Conservation (phyloP, 768 basidiomycete genomes). For the Termitomyces sp. region DNA sequence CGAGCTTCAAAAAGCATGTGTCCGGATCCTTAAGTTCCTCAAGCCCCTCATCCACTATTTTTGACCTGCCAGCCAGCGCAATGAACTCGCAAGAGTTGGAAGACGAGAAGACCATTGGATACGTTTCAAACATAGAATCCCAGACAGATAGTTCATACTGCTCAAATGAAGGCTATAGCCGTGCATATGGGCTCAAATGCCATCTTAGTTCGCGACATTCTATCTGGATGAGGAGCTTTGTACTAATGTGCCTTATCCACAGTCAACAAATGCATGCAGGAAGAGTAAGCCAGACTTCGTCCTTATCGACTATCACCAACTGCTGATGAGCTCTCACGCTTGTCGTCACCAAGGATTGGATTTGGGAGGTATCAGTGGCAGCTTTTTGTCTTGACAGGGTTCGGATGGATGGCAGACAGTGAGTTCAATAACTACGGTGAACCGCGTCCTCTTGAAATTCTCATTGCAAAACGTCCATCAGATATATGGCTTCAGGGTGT, state of each 20-base stretch:
- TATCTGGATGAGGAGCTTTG: neutral
- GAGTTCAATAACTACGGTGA: constrained; percentile 6
- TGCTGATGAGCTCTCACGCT: neutral
- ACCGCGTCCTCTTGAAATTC: neutral
- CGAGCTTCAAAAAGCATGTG: too few relatives aligned
- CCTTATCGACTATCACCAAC: neutral
- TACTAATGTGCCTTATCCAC: neutral
- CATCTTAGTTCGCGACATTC: constrained; percentile 12
- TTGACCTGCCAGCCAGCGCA: neutral
- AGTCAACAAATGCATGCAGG: constrained; percentile 43
- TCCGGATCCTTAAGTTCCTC: neutral
- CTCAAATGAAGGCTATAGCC: constrained; percentile 10
- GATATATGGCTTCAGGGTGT: constrained; percentile 44
- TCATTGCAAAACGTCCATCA: constrained; percentile 2
- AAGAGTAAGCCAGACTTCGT: constrained; percentile 25
- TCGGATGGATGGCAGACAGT: constrained; percentile 49
- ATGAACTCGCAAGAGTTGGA: constrained; percentile 1
- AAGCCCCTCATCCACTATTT: neutral
- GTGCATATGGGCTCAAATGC: constrained; percentile 16
- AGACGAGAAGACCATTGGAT: neutral
- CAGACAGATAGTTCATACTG: neutral
- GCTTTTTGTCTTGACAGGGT: constrained; percentile 38
- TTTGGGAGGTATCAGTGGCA: constrained; percentile 45
- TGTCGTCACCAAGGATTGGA: constrained; percentile 29
- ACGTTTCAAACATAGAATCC: neutral